Evolutionary conservation across 371 early-diverging fungal genomes (phyloP), one percentile per base, ranked within the genome.

Genomic region (Batkoa obscura): DNA sequence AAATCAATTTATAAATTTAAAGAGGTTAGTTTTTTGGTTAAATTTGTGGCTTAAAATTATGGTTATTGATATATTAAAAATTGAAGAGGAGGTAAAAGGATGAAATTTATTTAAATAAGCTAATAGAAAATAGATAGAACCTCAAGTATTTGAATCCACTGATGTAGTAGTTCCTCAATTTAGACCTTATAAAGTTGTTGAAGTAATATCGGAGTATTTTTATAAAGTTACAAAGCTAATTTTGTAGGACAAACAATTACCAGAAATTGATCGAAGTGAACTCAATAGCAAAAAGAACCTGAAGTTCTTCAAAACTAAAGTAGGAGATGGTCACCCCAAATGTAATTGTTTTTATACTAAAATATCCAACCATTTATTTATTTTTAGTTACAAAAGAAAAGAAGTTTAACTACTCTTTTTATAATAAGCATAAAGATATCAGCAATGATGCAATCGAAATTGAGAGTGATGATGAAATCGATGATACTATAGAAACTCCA

Each of bases 81-180:
- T 23, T 23, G 23, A 23, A 23, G 23, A 23, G 23, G 23, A 23
- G 23, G 23, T 23, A 23, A 23, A 23, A 23, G 23, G 23, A 23
- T 23, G 23, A 23, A 23, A 23, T 23, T 23, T 23, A 23, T 23
- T 23, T 23, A 23, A 23, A 23, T 23, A 23, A 23, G 23, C 23
- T 23, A 23, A 23, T 23, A 23, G 23, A 23, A 23, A 23, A 23
- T 23, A 23, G 23, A 23, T 23, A 23, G 53, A 53, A 31, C 53
- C 30, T 9, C 38, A 39, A 10, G 53, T 53, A 41, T 53, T 53
- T 53, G 53, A 53, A 23, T 38, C 53, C 3, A 35, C 53, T 23
- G 53, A 53, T 41, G 23, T 35, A 35, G 15, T 15, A 15, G 39
- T 53, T n/a, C 53, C 53, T 6, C 31, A 35, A 41, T 53, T 32